Percentiles rank a stretch among this genome's conserved stretches.
phyloP scores from a whole-genome alignment of 208 protist species.

The Entamoeba histolytica region DNA sequence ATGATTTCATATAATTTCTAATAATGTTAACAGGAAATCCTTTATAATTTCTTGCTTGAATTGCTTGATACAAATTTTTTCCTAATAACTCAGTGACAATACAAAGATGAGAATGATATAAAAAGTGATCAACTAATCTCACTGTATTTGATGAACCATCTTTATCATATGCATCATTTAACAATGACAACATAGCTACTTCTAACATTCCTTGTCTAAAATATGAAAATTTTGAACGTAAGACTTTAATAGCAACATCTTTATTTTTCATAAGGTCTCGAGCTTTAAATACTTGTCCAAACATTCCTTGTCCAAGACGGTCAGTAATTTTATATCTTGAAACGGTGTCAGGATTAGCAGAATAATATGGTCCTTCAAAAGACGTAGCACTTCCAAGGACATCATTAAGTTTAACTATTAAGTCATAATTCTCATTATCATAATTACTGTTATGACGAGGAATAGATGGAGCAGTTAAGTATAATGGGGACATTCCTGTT shows the following conservation, averaged over 20 bases:
- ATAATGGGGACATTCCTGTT: not conserved
- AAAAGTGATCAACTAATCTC: conserved; percentile 12
- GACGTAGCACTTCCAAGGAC: not conserved
- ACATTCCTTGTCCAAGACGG: conserved; percentile 50
- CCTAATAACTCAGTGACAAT: conserved; percentile 58
- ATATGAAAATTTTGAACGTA: conserved; percentile 34
- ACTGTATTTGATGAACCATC: conserved; percentile 4
- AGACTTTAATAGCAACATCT: conserved; percentile 25
- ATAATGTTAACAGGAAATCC: conserved; percentile 39
- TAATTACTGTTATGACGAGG: not conserved
- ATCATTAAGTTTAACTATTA: not conserved
- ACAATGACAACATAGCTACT: conserved; percentile 18
- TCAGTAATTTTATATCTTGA: not conserved
- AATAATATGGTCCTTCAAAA: not conserved
- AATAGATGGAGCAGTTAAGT: not conserved
- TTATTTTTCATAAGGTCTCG: conserved; percentile 12
- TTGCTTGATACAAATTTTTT: conserved; percentile 61
- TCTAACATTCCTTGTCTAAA: conserved; percentile 28
- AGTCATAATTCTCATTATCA: not conserved
- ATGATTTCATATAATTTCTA: conserved; percentile 27
- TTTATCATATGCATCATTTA: conserved; percentile 4
- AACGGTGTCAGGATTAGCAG: not conserved
- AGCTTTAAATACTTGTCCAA: conserved; percentile 60
- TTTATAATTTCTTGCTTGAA: conserved; percentile 49
- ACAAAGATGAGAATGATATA: conserved; percentile 32